These are phyloP conservation scores for Furcasterigmium sp. DNA, from an alignment of 2,329 filamentous ascomycete genomes.

Conservation along the genomic window DNA sequence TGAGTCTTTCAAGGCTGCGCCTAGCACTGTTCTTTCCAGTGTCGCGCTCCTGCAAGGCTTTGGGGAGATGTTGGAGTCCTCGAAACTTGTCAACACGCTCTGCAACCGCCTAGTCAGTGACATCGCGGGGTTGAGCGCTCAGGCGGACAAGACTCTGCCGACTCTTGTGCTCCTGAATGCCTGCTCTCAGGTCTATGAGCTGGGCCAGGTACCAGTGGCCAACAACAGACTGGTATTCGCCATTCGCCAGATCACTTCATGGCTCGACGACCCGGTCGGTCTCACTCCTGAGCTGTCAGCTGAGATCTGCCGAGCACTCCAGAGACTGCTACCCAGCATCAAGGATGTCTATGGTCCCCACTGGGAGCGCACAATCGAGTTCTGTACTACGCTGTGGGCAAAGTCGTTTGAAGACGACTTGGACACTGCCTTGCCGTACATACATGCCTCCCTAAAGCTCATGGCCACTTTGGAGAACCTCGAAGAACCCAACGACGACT, in stretches of 20 bases:
- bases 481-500: conserved; percentile 77
- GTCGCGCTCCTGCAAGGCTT: conserved; percentile 47
- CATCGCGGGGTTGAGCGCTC: conserved; percentile 41
- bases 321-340: conserved; percentile 65
- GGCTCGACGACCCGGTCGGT: conserved; percentile 51
- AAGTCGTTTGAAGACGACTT: conserved; percentile 33
- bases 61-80: conserved; percentile 42
- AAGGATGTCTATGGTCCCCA: conserved; percentile 82
- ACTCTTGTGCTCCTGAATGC: conserved; percentile 50
- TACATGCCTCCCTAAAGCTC: conserved; percentile 70
- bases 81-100: conserved; percentile 44
- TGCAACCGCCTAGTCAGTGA: conserved; percentile 59
- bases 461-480: conserved; percentile 58
- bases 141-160: conserved; percentile 38
- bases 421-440: conserved; percentile 51
- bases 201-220: conserved; percentile 48
- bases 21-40: conserved; percentile 41
- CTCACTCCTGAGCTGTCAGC: conserved; percentile 38
- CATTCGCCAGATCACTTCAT: conserved; percentile 70
- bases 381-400: conserved; percentile 54
- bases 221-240: conserved; percentile 75
- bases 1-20: conserved; percentile 39
- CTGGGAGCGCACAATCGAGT: conserved; percentile 65
- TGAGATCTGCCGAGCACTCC: conserved; percentile 51
- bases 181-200: conserved; percentile 45